Evolutionary conservation across 805 yeast genomes (phyloP), one percentile per base, ranked within the genome.

Genomic region (Limtongia smithiae): DNA sequence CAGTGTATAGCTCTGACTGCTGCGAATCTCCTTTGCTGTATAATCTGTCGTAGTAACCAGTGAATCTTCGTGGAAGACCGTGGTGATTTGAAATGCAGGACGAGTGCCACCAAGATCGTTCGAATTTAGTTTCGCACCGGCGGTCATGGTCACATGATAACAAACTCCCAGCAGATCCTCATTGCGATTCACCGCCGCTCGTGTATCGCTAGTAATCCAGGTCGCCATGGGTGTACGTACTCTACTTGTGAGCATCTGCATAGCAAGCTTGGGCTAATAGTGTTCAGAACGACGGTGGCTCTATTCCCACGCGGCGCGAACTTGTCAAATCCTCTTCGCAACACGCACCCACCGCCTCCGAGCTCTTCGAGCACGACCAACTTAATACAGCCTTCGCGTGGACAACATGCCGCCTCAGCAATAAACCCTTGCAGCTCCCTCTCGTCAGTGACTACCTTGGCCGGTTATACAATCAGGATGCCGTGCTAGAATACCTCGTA

Each of bases 381-480:
- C 41, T 55, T 20, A 37, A 57, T 14, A 44, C 48, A 2, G 36
- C 30, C 21, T 57, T 42, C 22, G 25, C 44, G 17, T 77, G 82
- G 72, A 66, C 65, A 12, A 70, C 68, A 4, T 85, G 94, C 62
- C 63, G 68, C 4, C 50, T 73, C 32, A 73, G 71, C 22, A 75
- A 60, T 37, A 71, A 63, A 49, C 71, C 55, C 57, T 69, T 86
- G 17, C 54, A 58, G n/a, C 60, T 61, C 6, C 83, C 83, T 0
- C 67, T 85, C 1, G 83, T 83, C 1, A 76, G 86, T 30, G 95
- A 88, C 65, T 81, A 72, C 61, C 68, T 68, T 42, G 96, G 96
- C 0, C 62, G 70, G 27, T 60, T 88, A 3, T 84, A 75, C 64
- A 78, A 82, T 55, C 85, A 84, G 53, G 85, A 80, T 49, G 66